A percentile compares a stretch with the other conserved stretches of the same genome.
Evolutionary conservation across 805 yeast genomes (phyloP).

Genomic region (Kodamaea neixiangensis): DNA sequence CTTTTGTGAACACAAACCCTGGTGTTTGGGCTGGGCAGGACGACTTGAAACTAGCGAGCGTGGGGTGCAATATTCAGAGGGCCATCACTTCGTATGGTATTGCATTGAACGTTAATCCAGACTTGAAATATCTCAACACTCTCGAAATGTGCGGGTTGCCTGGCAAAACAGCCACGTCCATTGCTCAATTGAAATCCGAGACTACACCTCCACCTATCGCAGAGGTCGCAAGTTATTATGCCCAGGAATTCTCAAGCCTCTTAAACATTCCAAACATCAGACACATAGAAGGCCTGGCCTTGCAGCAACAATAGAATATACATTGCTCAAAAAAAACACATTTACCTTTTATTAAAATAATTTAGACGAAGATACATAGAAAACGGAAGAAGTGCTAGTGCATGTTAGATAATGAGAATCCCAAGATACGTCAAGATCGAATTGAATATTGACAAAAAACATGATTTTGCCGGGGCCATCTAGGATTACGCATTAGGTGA

Average conservation of each 20-base stretch:
- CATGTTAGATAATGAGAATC: conserved; percentile 1
- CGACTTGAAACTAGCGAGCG: conserved; percentile 73
- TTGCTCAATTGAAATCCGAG: conserved; percentile 15
- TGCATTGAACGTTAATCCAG: conserved; percentile 76
- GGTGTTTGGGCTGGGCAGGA: conserved; percentile 77
- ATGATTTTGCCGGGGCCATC: not conserved
- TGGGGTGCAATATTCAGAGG: conserved; percentile 85
- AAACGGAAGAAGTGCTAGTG: conserved; percentile 4
- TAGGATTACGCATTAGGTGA: conserved; percentile 2
- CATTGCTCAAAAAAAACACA: not conserved
- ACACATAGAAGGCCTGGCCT: conserved; percentile 9
- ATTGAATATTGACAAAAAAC: not conserved
- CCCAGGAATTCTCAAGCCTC: conserved; percentile 37
- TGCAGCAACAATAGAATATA: not conserved
- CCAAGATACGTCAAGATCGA: conserved; percentile 1
- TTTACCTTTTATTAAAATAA: conserved; percentile 1
- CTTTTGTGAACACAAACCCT: conserved; percentile 64
- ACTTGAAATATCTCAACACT: conserved; percentile 66
- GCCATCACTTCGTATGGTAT: conserved; percentile 89
- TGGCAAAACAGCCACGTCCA: conserved; percentile 45
- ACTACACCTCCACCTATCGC: conserved; percentile 14
- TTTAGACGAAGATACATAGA: conserved; percentile 2
- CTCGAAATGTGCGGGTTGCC: conserved; percentile 87
- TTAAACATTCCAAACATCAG: conserved; percentile 24
- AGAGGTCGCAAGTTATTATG: conserved; percentile 34